These are phyloP conservation scores for Scytalidium lignicola DNA, from an alignment of 2,329 filamentous ascomycete genomes.

Conservation along the genomic window DNA sequence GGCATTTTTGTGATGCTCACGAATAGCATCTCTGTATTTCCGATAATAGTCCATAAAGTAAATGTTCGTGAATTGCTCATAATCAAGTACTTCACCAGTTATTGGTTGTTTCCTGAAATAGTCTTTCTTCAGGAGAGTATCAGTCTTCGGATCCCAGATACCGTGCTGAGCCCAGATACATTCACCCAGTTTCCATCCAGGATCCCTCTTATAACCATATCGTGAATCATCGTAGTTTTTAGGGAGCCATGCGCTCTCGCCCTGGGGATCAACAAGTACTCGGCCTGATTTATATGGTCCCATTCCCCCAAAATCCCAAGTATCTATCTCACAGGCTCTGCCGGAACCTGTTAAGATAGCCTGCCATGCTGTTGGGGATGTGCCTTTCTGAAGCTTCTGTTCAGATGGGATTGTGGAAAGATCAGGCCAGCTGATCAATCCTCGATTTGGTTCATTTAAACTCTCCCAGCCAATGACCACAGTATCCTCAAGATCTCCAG, in stretches of 20 bases:
- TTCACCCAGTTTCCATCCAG: conserved; percentile 86
- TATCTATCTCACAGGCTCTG: conserved; percentile 80
- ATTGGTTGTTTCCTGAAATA: conserved; percentile 80
- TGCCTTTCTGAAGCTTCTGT: conserved; percentile 88
- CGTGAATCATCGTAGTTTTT: conserved; percentile 76
- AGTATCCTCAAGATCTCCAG: conserved; percentile 80
- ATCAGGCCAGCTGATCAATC: conserved; percentile 78
- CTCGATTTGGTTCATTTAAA: conserved; percentile 90
- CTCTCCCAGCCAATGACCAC: conserved; percentile 95
- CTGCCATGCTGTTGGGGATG: conserved; percentile 91
- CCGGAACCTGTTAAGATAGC: conserved; percentile 88
- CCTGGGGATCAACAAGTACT: conserved; percentile 80
- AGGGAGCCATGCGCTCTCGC: conserved; percentile 78
- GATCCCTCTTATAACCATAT: conserved; percentile 87
- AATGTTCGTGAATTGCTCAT: conserved; percentile 81
- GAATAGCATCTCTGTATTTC: conserved; percentile 68
- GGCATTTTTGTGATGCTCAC: conserved; percentile 69
- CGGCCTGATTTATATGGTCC: conserved; percentile 87
- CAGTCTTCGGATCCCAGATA: conserved; percentile 80
- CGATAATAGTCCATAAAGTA: conserved; percentile 89
- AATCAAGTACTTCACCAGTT: conserved; percentile 70
- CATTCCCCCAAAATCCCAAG: conserved; percentile 89
- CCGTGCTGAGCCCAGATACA: conserved; percentile 97
- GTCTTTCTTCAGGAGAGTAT: conserved; percentile 73
- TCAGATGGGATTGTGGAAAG: conserved; percentile 77